These are phyloP conservation scores for Dispira parvispora DNA, from an alignment of 192 early-diverging fungal species.

Conservation along the genomic window DNA sequence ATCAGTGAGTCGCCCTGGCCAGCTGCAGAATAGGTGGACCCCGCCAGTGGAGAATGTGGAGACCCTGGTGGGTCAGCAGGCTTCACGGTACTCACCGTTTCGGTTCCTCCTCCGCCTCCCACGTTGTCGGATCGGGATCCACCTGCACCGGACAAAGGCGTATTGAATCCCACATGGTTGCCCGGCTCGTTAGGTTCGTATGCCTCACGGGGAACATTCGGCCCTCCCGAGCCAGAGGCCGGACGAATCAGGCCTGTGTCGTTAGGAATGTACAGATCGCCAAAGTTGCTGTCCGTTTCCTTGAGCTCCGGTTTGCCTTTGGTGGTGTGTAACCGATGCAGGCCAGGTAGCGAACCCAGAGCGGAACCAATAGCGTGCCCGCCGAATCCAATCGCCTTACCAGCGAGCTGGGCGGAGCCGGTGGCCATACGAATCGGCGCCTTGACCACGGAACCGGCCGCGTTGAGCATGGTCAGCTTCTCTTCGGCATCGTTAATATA, in stretches of 20 bases:
- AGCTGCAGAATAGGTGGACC: constrained; percentile 20
- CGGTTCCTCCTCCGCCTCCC: background rate
- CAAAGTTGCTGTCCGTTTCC: constrained; percentile 16
- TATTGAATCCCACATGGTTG: background rate
- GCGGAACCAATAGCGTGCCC: constrained; percentile 14
- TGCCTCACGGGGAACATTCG: constrained; percentile 11
- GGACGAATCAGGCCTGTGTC: constrained; percentile 14
- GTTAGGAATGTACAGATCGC: constrained; percentile 13
- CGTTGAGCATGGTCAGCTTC: constrained; percentile 31
- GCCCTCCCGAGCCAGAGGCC: constrained; percentile 18
- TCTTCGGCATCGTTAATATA: constrained; percentile 35
- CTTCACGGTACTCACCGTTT: background rate
- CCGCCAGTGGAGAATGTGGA: constrained; percentile 1
- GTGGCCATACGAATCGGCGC: constrained; percentile 34
- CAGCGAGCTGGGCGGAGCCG: constrained; percentile 19
- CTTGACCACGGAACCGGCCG: constrained; percentile 35
- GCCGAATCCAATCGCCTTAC: constrained; percentile 5
- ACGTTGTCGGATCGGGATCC: background rate
- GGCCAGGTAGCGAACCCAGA: constrained; percentile 11
- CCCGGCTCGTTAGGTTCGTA: background rate
- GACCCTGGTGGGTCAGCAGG: no score
- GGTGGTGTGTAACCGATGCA: constrained; percentile 14
- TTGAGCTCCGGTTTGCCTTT: constrained; percentile 15
- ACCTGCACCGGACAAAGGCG: background rate
- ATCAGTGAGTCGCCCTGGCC: constrained; percentile 26